These are phyloP conservation scores for Dothideomycetidae sp. DNA, from an alignment of 2,329 filamentous ascomycete genomes.

Conservation along the genomic window DNA sequence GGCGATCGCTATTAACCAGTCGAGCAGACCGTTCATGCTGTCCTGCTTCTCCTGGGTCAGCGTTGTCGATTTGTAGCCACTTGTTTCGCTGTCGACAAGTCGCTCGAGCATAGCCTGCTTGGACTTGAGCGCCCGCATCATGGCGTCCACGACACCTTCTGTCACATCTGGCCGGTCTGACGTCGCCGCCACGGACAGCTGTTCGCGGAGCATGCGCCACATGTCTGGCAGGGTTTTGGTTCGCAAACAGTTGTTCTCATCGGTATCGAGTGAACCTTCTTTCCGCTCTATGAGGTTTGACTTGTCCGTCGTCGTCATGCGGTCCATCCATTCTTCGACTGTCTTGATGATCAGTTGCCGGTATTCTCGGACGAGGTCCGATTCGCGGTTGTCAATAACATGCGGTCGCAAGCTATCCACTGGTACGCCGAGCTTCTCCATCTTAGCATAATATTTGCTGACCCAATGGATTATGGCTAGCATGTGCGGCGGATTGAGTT, in stretches of 20 bases:
- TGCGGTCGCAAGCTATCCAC: constrained; percentile 68
- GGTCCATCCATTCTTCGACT: constrained; percentile 94
- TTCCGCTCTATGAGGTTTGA: constrained; percentile 67
- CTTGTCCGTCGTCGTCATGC: constrained; percentile 71
- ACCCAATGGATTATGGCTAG: constrained; percentile 90
- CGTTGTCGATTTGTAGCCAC: constrained; percentile 48
- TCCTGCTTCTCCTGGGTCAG: constrained; percentile 42
- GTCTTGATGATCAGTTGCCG: constrained; percentile 88
- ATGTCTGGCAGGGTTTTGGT: constrained; percentile 86
- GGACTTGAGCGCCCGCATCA: constrained; percentile 73
- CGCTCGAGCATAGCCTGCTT: constrained; percentile 78
- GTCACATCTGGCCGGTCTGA: constrained; percentile 80
- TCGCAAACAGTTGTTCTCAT: constrained; percentile 80
- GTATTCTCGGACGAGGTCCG: constrained; percentile 86
- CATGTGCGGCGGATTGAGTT: constrained; percentile 73
- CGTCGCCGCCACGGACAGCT: constrained; percentile 70
- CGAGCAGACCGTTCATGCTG: constrained; percentile 57
- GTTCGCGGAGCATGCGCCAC: constrained; percentile 95
- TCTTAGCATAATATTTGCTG: constrained; percentile 91
- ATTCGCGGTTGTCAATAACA: constrained; percentile 77
- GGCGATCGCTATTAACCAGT: constrained; percentile 92
- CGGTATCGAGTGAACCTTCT: constrained; percentile 68
- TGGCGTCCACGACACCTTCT: constrained; percentile 89
- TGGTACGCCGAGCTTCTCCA: constrained; percentile 73
- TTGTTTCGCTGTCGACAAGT: constrained; percentile 74